phyloP scores from a whole-genome alignment of 139 green algal genomes.

The Eudorina sp. region DNA sequence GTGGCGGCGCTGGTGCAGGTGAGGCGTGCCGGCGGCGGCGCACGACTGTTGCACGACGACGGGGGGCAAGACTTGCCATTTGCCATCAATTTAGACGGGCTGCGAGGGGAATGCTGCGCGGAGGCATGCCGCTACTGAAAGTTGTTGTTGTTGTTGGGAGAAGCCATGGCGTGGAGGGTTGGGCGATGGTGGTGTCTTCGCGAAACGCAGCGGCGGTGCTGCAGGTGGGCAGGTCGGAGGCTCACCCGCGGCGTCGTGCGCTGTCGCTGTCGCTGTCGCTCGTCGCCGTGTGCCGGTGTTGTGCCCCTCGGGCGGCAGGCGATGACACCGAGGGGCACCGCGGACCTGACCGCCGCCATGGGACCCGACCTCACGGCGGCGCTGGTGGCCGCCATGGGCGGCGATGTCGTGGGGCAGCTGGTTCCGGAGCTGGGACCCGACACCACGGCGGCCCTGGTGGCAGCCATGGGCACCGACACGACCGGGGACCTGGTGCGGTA shows the following conservation, averaged over 20 bases:
- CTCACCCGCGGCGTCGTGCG: too few relatives aligned
- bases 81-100: too few relatives aligned
- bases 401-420: background rate
- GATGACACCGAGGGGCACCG: background rate
- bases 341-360: background rate
- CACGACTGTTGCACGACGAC: too few relatives aligned
- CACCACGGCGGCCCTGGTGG: slow-evolving; percentile 37
- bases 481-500: slow-evolving; percentile 36
- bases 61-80: too few relatives aligned
- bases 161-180: too few relatives aligned
- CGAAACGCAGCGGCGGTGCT: too few relatives aligned
- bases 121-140: too few relatives aligned
- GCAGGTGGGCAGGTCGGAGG: too few relatives aligned
- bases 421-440: slow-evolving; percentile 5
- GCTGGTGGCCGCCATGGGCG: background rate
- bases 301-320: background rate
- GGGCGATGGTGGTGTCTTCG: too few relatives aligned
- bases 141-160: too few relatives aligned
- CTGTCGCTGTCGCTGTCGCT: background rate
- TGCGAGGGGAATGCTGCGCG: too few relatives aligned
- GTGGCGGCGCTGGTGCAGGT: slow-evolving; percentile 21
- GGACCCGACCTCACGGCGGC: background rate
- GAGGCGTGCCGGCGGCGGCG: too few relatives aligned
- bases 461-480: slow-evolving; percentile 23
- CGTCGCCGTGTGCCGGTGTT: background rate